Base-by-base conservation (phyloP, 148 eudicot species). In the Persicaria maculosa region DNA sequence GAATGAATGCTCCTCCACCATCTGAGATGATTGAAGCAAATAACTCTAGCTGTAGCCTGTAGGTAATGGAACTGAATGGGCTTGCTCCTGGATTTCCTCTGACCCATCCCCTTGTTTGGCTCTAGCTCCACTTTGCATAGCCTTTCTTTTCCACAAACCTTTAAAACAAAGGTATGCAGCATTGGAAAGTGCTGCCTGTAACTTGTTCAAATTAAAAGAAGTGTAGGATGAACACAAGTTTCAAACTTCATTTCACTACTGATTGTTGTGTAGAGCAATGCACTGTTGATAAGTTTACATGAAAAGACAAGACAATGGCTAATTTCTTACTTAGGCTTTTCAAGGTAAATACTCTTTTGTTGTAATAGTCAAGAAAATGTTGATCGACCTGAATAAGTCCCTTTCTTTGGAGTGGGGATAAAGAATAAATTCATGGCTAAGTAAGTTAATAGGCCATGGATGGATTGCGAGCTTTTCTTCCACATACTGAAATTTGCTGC, bases 381-480 rank as follows among this genome's bases (percentile, higher is more conserved):
- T 54, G 64, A 57, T 17, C 7, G 31, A 57, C 64, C 6, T 9
- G 62, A 19, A 57, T 16, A 57, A 19, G 36, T 57, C 64, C 31
- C 22, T 31, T 17, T 3, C 15, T 20, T 57, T 55, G 31, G 10
- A 0, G 36, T 7, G 31, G 64, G 22, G 62, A 31, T 7, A 57
- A 19, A 36, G 62, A 57, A 57, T 22, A 57, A 31, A 17, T 57
- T 16, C 20, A 17, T 17, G 31, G 0, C 7, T 31, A 57, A 57
- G 40, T 31, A 31, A 17, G 64, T 19, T 57, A 17, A 57, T 57
- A 57, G 31, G 17, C 1, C 12, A 57, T 57, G 64, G 11, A 2
- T 57, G 64, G 62, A 15, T 62, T 62, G 68, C 64, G 1, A 58
- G 25, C 36, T 58, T 58, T 58, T 58, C 64, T 58, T 58, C 36